Percentiles rank a stretch among this genome's conserved stretches.
Conservation (phyloP, 2,329 filamentous ascomycete species). For the Phaeosphaeria sp. region DNA sequence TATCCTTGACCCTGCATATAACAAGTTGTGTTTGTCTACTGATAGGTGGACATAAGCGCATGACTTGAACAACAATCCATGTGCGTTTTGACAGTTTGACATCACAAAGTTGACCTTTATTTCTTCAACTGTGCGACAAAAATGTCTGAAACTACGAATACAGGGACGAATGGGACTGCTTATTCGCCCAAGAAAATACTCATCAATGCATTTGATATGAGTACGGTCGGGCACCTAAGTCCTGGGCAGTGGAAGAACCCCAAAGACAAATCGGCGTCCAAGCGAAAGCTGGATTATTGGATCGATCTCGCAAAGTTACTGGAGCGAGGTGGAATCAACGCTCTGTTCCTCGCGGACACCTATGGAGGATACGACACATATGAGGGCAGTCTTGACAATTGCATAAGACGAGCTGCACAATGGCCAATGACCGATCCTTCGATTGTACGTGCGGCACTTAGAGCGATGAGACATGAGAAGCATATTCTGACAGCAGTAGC, state of each 20-base stretch:
- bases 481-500: conserved; percentile 17
- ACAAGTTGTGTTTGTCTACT: background rate
- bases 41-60: background rate
- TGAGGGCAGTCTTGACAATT: conserved; percentile 65
- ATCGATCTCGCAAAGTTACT: conserved; percentile 68
- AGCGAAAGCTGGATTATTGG: conserved; percentile 68
- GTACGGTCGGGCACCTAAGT: conserved; percentile 68
- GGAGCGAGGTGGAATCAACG: conserved; percentile 68
- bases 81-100: background rate
- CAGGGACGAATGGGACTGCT: conserved; percentile 7
- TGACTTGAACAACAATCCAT: background rate
- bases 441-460: conserved; percentile 55
- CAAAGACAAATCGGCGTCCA: conserved; percentile 65
- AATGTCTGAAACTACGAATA: conserved; percentile 23
- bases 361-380: conserved; percentile 71
- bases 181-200: conserved; percentile 59
- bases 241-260: conserved; percentile 75
- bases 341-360: conserved; percentile 70
- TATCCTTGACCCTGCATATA: background rate
- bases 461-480: background rate
- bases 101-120: background rate
- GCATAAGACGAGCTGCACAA: conserved; percentile 67
- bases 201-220: conserved; percentile 72
- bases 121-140: background rate
- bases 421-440: conserved; percentile 71